A percentile compares a stretch with the other conserved stretches of the same genome.
Conservation (phyloP, 192 early-diverging fungal genomes). For the Podochytrium sp. region DNA sequence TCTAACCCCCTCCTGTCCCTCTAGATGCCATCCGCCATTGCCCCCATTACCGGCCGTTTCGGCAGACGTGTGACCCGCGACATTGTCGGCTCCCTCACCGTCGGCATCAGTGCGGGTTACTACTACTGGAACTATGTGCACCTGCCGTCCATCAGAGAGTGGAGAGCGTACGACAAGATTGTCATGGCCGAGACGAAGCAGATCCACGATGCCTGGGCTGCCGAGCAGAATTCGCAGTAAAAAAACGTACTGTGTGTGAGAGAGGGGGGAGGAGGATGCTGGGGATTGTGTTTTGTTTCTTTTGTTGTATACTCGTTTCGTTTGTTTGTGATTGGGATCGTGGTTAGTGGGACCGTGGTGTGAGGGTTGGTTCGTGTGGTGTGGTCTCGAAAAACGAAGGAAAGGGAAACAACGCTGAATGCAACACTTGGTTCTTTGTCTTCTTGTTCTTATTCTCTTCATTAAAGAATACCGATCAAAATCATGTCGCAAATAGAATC, state of each 20-base stretch:
- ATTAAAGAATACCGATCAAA: neutral
- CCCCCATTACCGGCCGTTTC: conserved; percentile 56
- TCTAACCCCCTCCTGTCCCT: neutral
- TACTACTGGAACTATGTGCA: conserved; percentile 43
- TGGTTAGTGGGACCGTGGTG: no score
- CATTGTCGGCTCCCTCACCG: conserved; percentile 44
- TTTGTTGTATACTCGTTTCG: no score
- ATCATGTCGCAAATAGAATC: neutral
- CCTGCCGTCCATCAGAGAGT: conserved; percentile 30
- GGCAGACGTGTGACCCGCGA: conserved; percentile 42
- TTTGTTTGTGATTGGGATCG: no score
- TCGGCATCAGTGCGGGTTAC: conserved; percentile 41
- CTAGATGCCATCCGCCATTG: conserved; percentile 47
- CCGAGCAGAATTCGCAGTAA: neutral
- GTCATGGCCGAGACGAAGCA: conserved; percentile 33
- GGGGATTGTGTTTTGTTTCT: neutral
- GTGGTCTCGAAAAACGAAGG: neutral
- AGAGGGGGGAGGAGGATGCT: neutral
- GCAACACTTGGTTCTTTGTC: neutral
- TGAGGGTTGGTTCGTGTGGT: no score
- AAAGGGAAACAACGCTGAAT: neutral
- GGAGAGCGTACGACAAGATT: conserved; percentile 26
- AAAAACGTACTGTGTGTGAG: neutral
- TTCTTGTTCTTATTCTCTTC: neutral
- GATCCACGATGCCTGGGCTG: conserved; percentile 33